Conservation (phyloP, 306 rosid species). For the Astragalus membranaceus region DNA sequence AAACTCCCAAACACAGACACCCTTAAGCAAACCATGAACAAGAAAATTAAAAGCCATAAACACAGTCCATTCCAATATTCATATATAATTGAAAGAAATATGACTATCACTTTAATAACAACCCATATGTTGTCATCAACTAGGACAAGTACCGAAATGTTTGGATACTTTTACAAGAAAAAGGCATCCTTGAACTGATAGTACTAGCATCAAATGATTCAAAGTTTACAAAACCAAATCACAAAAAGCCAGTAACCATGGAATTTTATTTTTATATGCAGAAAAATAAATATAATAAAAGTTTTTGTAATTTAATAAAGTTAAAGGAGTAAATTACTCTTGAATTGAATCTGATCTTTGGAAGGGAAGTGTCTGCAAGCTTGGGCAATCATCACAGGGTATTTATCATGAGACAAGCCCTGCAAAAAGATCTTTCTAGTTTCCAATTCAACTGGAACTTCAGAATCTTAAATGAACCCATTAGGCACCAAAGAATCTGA, state of each 20-base stretch:
- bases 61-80: not conserved
- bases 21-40: no score
- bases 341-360: constrained; percentile 74
- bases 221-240: not conserved
- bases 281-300: not conserved
- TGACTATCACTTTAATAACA: not conserved
- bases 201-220: constrained; percentile 16
- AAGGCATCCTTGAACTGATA: constrained; percentile 27
- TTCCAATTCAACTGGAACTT: constrained; percentile 61
- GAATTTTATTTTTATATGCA: not conserved
- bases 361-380: constrained; percentile 60
- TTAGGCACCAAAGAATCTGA: constrained; percentile 55
- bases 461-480: constrained; percentile 65
- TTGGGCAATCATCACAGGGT: constrained; percentile 51
- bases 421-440: constrained; percentile 62
- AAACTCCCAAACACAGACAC: no score
- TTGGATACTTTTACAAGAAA: not conserved
- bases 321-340: constrained; percentile 52
- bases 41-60: not conserved
- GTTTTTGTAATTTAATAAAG: not conserved
- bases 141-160: not conserved
- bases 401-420: constrained; percentile 49
- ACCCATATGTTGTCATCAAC: not conserved
- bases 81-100: not conserved
- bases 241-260: not conserved